Conservation (phyloP, 352 stramenopile genomes). For the Halophytophthora polymorphica region DNA sequence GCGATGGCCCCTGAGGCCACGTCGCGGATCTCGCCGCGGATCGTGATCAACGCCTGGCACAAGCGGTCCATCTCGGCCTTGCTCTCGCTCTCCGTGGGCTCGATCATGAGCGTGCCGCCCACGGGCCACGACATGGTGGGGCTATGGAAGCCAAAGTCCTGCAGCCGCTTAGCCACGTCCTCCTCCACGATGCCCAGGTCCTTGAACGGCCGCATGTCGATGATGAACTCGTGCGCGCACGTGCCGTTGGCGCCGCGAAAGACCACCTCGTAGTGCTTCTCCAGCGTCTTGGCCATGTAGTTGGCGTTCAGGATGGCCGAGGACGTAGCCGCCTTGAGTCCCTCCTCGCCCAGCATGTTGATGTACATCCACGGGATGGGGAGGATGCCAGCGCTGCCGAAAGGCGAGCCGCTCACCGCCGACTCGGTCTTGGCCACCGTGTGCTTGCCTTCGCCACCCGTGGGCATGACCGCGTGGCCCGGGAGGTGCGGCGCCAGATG, state of each 20-base stretch:
- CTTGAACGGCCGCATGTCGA: constrained; percentile 98
- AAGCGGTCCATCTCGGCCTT: constrained; percentile 98
- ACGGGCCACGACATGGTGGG: constrained; percentile 99
- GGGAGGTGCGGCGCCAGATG: constrained; percentile 96
- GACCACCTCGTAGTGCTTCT: constrained; percentile 94
- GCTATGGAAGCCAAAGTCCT: constrained; percentile 99
- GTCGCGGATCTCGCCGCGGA: constrained; percentile 98
- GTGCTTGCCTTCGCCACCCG: constrained; percentile 74
- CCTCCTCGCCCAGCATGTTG: constrained; percentile 97
- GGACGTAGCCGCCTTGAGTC: constrained; percentile 91
- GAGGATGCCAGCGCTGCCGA: constrained; percentile 97
- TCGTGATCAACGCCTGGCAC: constrained; percentile 94
- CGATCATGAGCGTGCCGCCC: constrained; percentile 97
- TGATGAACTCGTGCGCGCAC: constrained; percentile 99
- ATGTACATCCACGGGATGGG: constrained; percentile 99
- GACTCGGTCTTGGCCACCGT: constrained; percentile 74
- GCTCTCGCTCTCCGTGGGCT: constrained; percentile 98
- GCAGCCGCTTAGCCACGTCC: constrained; percentile 98
- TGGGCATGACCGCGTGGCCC: constrained; percentile 89
- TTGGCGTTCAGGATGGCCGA: constrained; percentile 99
- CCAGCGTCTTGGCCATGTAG: constrained; percentile 97
- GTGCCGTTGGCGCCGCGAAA: constrained; percentile 96
- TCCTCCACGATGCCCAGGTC: constrained; percentile 93
- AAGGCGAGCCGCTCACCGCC: constrained; percentile 93
- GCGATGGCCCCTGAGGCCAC: constrained; percentile 91